Evolutionary conservation across 2,329 filamentous ascomycete species (phyloP), one percentile per base, ranked within the genome.

Genomic region (Alternaria infectoria): DNA sequence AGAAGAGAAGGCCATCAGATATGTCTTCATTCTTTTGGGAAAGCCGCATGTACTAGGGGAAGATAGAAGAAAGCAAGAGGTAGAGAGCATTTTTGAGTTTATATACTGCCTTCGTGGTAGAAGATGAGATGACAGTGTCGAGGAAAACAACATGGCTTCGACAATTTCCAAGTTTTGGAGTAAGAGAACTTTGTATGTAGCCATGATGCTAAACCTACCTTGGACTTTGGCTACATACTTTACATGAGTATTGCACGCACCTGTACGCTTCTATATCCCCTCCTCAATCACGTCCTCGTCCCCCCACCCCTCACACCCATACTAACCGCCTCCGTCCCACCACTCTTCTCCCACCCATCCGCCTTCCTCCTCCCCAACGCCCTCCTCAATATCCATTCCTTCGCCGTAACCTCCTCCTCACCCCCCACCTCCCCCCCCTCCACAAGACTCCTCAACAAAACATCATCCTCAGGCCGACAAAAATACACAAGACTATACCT

Each of bases 401-500:
- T 81, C 12, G 81, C 73, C 2, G 73, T 80, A 30, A 81, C 77
- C 19, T 69, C 78, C 59, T 79, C 78, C 59, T 72, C 76, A 17
- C 65, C 71, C 25, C 51, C 52, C 17, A 54, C 66, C 8, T 2
- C 13, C 76, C 57, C 68, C 11, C 70, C 68, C 44, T 72, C 77
- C 15, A 79, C 70, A 61, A 83, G 61, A 40, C 64, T 64, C 61
- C 54, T 62, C 64, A 77, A 51, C 50, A 67, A 30, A 17, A 77
- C 73, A 11, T 73, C 67, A 59, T 76, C 70, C 67, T 77, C 84
- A 4, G 85, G 85, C 65, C 86, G 72, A 26, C 81, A 77, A 73
- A 88, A 88, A 69, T 87, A 87, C 10, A 87, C 86, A 19, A 88
- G 66, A 73, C 85, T 86, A 69, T 83, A 85, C 57, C 86, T 77